phyloP scores from a whole-genome alignment of 495 filamentous ascomycete species.

The Thermothielavioides terrestris region DNA sequence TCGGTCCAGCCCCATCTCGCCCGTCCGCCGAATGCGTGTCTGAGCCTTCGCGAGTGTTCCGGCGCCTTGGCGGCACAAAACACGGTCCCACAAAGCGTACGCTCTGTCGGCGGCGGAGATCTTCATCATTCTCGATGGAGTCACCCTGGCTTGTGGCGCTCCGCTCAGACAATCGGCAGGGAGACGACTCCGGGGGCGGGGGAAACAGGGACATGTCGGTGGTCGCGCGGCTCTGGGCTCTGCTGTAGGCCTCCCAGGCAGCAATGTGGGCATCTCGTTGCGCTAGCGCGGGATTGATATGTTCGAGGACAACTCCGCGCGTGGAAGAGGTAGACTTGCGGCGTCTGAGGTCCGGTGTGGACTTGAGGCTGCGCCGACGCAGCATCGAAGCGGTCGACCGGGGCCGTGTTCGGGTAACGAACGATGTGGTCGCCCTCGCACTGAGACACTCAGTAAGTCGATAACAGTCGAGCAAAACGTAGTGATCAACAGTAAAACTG shows the following conservation, averaged over 20 bases:
- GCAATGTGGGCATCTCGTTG: constrained; percentile 58
- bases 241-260: constrained; percentile 56
- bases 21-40: too few species aligned
- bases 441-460: neutral
- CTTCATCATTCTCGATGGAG: neutral
- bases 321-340: constrained; percentile 58
- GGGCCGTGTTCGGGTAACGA: neutral
- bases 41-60: too few species aligned
- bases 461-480: neutral
- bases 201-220: constrained; percentile 31
- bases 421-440: constrained; percentile 1
- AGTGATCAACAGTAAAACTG: constrained; percentile 16
- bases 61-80: constrained; percentile 18
- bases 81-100: constrained; percentile 46
- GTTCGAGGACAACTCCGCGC: constrained; percentile 38
- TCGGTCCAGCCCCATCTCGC: too few species aligned
- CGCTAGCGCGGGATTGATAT: constrained; percentile 47
- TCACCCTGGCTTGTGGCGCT: neutral
- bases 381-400: constrained; percentile 32
- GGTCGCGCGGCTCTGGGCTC: constrained; percentile 43
- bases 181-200: constrained; percentile 20
- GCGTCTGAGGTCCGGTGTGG: constrained; percentile 40
- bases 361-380: constrained; percentile 34
- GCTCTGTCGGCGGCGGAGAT: constrained; percentile 40
- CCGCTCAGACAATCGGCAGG: constrained; percentile 5